Evolutionary conservation across 495 filamentous ascomycete genomes (phyloP).

Genomic region (Haplographium delicatum): DNA sequence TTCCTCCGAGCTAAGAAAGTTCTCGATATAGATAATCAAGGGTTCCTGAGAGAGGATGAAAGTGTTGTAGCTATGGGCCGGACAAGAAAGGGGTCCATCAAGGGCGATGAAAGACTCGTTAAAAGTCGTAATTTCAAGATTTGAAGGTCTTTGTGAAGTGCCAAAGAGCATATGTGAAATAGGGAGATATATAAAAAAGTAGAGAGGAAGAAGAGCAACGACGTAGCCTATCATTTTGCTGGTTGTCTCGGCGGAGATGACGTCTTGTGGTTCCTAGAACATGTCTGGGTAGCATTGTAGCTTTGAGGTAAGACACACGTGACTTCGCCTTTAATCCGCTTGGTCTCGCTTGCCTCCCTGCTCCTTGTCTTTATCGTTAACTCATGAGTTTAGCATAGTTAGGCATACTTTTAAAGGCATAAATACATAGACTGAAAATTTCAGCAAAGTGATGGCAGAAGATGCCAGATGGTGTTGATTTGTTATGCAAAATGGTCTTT

Average conservation of each 20-base stretch:
- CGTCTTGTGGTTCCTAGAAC: background rate
- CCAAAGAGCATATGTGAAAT: slow-evolving; percentile 17
- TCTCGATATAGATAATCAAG: slow-evolving; percentile 51
- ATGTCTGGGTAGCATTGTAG: background rate
- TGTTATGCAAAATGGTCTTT: background rate
- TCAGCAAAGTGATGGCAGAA: background rate
- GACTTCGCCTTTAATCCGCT: background rate
- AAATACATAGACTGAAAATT: background rate
- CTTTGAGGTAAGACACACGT: background rate
- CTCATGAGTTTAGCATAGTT: background rate
- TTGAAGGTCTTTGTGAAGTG: background rate
- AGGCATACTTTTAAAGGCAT: background rate
- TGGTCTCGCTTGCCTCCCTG: background rate
- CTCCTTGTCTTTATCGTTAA: background rate
- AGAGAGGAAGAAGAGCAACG: slow-evolving; percentile 19
- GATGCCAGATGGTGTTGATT: background rate
- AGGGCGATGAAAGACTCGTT: slow-evolving; percentile 21
- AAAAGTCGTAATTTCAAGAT: background rate
- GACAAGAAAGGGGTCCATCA: slow-evolving; percentile 22
- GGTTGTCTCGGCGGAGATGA: background rate
- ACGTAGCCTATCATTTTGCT: slow-evolving; percentile 24
- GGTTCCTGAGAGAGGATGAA: slow-evolving; percentile 44
- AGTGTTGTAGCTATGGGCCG: slow-evolving; percentile 20
- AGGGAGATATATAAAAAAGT: slow-evolving; percentile 25
- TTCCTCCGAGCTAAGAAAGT: slow-evolving; percentile 45